Evolutionary conservation across 176 grass and related monocot genomes (phyloP).

Genomic region (Aegilops bicornis): DNA sequence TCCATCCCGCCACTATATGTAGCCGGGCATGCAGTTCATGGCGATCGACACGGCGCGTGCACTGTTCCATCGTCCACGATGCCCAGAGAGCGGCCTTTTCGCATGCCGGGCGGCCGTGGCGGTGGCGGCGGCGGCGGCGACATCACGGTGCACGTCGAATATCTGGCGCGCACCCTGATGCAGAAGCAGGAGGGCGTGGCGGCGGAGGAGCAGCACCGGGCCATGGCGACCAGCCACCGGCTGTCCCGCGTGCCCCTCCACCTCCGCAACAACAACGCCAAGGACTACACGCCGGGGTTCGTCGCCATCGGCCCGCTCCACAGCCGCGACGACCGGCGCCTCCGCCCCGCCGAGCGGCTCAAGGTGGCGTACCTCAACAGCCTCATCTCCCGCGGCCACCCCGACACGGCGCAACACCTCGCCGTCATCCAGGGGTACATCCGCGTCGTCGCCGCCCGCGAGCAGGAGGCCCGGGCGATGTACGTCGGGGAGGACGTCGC

Average conservation of each 20-base stretch:
- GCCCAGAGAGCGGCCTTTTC: not conserved
- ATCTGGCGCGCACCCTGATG: slow-evolving; percentile 32
- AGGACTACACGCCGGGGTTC: slow-evolving; percentile 43
- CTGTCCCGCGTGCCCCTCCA: slow-evolving; percentile 36
- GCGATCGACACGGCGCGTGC: not conserved
- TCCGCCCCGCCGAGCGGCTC: slow-evolving; percentile 11
- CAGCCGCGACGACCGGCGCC: not conserved
- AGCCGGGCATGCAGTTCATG: not conserved
- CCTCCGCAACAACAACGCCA: not conserved
- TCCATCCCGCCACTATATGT: not conserved
- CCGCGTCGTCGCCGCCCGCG: slow-evolving; percentile 21
- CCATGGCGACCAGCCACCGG: not conserved
- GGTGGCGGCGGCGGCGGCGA: not conserved
- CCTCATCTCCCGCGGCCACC: slow-evolving; percentile 51
- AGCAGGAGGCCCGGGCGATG: slow-evolving; percentile 43
- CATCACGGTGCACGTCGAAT: slow-evolving; percentile 38
- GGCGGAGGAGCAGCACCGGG: slow-evolving; percentile 27
- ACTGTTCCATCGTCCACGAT: not conserved
- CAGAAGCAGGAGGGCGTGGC: slow-evolving; percentile 26
- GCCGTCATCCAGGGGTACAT: slow-evolving; percentile 37
- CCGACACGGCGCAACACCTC: not conserved
- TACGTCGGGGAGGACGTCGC: slow-evolving; percentile 32
- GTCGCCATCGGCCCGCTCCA: slow-evolving; percentile 55
- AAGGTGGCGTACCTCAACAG: slow-evolving; percentile 47
- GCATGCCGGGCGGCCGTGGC: not conserved